Percentiles rank a stretch among this genome's conserved stretches.
phyloP scores from a whole-genome alignment of 2,329 filamentous ascomycete genomes.

The Hymenoscyphus scutula region DNA sequence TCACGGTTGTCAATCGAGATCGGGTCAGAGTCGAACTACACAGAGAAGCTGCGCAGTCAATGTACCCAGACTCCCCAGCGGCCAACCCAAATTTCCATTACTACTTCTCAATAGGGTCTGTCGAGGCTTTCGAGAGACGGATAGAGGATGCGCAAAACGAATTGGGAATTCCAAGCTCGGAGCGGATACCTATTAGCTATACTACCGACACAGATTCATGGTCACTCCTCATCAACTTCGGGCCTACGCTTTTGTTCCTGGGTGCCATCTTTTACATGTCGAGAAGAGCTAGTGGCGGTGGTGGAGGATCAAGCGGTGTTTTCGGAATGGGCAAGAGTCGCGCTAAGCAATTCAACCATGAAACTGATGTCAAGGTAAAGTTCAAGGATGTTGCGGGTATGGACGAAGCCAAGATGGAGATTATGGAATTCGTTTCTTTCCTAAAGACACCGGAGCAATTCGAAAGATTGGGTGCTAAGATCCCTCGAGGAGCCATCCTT shows the following conservation, averaged over 20 bases:
- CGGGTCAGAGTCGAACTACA: slow-evolving; percentile 79
- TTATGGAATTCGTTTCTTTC: slow-evolving; percentile 99
- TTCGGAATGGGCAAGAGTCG: slow-evolving; percentile 96
- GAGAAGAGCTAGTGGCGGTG: slow-evolving; percentile 68
- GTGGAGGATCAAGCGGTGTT: slow-evolving; percentile 70
- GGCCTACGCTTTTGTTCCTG: slow-evolving; percentile 82
- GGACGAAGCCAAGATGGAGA: slow-evolving; percentile 97
- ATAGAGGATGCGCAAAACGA: slow-evolving; percentile 86
- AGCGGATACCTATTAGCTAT: slow-evolving; percentile 92
- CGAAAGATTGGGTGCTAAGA: slow-evolving; percentile 93
- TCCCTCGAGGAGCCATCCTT: slow-evolving; percentile 92
- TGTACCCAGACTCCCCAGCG: slow-evolving; percentile 75
- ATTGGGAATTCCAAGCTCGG: slow-evolving; percentile 78
- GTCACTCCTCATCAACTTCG: slow-evolving; percentile 73
- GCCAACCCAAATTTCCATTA: slow-evolving; percentile 72
- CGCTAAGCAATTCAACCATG: slow-evolving; percentile 96
- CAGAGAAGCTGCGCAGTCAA: slow-evolving; percentile 66
- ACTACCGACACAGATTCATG: slow-evolving; percentile 69
- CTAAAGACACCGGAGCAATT: slow-evolving; percentile 90
- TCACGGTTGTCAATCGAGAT: slow-evolving; percentile 75
- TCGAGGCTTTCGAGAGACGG: slow-evolving; percentile 87
- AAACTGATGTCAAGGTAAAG: slow-evolving; percentile 94
- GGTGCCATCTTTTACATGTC: slow-evolving; percentile 79
- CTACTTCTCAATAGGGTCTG: slow-evolving; percentile 92
- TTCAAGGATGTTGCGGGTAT: slow-evolving; percentile 96